A percentile compares a stretch with the other conserved stretches of the same genome.
phyloP scores from a whole-genome alignment of 2,329 filamentous ascomycete genomes.

The Neofusicoccum laricinum region DNA sequence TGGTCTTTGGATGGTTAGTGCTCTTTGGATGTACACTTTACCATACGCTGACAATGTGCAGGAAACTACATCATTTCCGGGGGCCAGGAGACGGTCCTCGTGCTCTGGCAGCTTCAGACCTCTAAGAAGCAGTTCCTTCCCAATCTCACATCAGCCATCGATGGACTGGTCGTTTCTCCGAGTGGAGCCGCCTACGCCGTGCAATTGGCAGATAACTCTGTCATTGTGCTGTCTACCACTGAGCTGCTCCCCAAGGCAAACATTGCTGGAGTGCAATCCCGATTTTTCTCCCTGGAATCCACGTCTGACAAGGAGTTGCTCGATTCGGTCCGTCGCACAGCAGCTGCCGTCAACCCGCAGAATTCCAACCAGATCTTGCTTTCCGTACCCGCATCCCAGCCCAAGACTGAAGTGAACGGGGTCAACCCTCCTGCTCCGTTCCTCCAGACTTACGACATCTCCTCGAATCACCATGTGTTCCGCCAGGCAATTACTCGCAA shows the following conservation, averaged over 20 bases:
- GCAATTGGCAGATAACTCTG: constrained; percentile 86
- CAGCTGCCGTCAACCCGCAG: constrained; percentile 41
- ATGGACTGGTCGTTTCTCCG: constrained; percentile 79
- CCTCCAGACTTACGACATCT: constrained; percentile 85
- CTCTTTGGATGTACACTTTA: neutral
- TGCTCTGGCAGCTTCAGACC: constrained; percentile 92
- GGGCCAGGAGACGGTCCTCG: constrained; percentile 82
- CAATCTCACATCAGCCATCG: constrained; percentile 82
- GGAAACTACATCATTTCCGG: constrained; percentile 93
- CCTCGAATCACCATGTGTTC: constrained; percentile 71
- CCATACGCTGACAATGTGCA: constrained; percentile 34
- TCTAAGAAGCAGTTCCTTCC: constrained; percentile 78
- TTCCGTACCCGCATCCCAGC: constrained; percentile 52
- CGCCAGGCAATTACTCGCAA: constrained; percentile 87
- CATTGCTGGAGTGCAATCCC: constrained; percentile 74
- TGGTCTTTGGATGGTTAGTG: constrained; percentile 84
- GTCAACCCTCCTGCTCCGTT: constrained; percentile 51
- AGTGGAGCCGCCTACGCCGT: constrained; percentile 78
- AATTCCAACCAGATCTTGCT: constrained; percentile 42
- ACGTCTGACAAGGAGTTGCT: constrained; percentile 16
- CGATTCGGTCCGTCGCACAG: constrained; percentile 27
- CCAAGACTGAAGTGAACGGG: constrained; percentile 28
- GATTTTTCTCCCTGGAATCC: neutral
- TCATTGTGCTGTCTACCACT: constrained; percentile 84
- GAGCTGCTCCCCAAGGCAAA: constrained; percentile 83